Evolutionary conservation across 768 basidiomycete species (phyloP).

Genomic region (Paxillus involutus): DNA sequence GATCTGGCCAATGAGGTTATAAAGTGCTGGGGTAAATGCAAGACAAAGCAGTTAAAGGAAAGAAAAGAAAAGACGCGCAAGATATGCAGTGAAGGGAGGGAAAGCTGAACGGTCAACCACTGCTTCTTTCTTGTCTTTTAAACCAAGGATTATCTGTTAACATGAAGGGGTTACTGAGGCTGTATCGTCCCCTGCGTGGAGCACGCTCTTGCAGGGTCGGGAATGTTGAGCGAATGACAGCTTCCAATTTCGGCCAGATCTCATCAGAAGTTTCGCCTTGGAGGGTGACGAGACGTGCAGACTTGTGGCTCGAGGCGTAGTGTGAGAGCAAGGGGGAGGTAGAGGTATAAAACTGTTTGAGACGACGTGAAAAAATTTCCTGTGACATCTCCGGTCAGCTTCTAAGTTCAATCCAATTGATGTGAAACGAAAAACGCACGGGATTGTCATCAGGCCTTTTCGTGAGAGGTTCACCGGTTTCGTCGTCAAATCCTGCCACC

Average conservation of each 20-base stretch:
- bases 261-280: conserved; percentile 80
- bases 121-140: conserved; percentile 17
- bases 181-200: conserved; percentile 46
- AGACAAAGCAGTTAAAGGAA: not conserved
- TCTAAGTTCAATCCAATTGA: not conserved
- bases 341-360: conserved; percentile 73
- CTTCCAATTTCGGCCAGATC: conserved; percentile 85
- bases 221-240: conserved; percentile 53
- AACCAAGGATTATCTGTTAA: conserved; percentile 17
- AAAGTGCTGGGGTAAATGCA: conserved; percentile 2
- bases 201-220: conserved; percentile 56
- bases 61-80: not conserved
- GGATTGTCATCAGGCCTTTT: conserved; percentile 89
- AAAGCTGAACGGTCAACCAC: conserved; percentile 13
- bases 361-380: conserved; percentile 78
- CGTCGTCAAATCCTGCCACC: conserved; percentile 77
- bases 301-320: conserved; percentile 46
- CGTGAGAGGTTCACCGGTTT: conserved; percentile 85
- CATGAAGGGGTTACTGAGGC: conserved; percentile 55
- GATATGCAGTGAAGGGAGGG: not conserved
- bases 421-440: conserved; percentile 43
- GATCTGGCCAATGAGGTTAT: conserved; percentile 4
- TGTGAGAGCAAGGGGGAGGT: conserved; percentile 82
- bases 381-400: conserved; percentile 29
- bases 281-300: conserved; percentile 54